Conservation (phyloP, 768 basidiomycete genomes). For the Boletus rubescentipes region DNA sequence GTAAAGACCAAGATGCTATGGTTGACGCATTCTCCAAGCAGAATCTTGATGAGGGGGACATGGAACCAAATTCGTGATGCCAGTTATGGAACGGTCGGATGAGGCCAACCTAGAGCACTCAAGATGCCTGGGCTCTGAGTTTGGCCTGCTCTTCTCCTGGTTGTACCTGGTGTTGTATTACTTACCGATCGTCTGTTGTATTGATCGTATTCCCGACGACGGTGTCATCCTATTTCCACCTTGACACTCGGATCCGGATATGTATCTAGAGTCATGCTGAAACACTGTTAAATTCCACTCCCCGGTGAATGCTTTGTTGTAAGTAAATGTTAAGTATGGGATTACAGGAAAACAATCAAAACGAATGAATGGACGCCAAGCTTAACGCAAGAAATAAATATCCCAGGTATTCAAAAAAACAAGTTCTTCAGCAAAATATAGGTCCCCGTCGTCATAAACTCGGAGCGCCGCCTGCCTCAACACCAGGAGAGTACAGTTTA, state of each 20-base stretch:
- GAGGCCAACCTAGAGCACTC: constrained; percentile 8
- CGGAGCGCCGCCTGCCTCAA: not conserved
- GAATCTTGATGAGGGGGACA: constrained; percentile 34
- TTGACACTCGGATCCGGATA: constrained; percentile 1
- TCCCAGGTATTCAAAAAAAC: not conserved
- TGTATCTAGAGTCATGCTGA: constrained; percentile 9
- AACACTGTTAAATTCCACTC: constrained; percentile 4
- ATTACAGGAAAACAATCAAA: constrained; percentile 5
- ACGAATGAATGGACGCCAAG: constrained; percentile 3
- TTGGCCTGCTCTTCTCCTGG: constrained; percentile 1
- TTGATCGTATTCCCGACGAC: constrained; percentile 14
- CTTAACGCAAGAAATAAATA: constrained; percentile 7
- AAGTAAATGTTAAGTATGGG: not conserved
- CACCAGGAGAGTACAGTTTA: not conserved
- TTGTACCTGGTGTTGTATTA: constrained; percentile 24
- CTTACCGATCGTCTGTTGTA: constrained; percentile 21
- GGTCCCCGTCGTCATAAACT: not conserved
- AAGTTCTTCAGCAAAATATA: not conserved
- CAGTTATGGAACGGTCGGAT: constrained; percentile 5
- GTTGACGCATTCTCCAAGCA: constrained; percentile 72
- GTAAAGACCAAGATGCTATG: constrained; percentile 83
- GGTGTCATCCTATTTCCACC: constrained; percentile 3
- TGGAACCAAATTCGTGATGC: constrained; percentile 27
- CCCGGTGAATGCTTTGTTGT: not conserved
- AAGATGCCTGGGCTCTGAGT: constrained; percentile 8